Conservation (phyloP, 257 asterid species). For the Penstemon newberryi region DNA sequence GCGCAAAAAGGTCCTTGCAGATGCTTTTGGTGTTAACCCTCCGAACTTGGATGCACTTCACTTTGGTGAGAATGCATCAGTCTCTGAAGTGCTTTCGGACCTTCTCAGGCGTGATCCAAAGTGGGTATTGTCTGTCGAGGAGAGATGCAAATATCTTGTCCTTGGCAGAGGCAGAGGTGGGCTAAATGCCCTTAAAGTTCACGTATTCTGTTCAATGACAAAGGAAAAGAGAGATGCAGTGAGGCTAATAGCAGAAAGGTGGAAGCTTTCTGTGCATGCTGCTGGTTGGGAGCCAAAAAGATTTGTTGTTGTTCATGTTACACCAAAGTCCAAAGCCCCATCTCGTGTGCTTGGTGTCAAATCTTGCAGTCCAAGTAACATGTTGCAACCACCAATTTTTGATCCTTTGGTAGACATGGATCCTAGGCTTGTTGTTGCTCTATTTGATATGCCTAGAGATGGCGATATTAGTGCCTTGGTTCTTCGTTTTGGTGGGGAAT, state of each 20-base stretch:
- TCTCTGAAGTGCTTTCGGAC: constrained; percentile 83
- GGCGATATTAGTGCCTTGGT: constrained; percentile 91
- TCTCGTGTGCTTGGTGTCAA: constrained; percentile 77
- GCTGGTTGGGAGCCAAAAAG: constrained; percentile 99
- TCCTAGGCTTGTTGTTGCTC: constrained; percentile 88
- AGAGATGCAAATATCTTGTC: constrained; percentile 80
- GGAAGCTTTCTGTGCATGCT: constrained; percentile 84
- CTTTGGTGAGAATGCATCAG: constrained; percentile 74
- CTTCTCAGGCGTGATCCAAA: constrained; percentile 93
- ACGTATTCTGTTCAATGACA: constrained; percentile 79
- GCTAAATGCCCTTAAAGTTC: constrained; percentile 70
- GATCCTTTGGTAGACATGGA: constrained; percentile 92
- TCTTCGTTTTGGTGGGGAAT: constrained; percentile 94
- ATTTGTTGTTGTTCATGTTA: constrained; percentile 71
- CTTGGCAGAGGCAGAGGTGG: constrained; percentile 83
- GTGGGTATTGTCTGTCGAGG: constrained; percentile 88
- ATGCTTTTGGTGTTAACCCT: constrained; percentile 72
- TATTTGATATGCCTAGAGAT: constrained; percentile 91
- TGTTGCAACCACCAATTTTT: constrained; percentile 64
- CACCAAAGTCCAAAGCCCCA: constrained; percentile 85
- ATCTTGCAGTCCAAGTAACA: constrained; percentile 43
- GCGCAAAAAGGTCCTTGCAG: constrained; percentile 88
- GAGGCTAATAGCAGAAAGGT: constrained; percentile 86
- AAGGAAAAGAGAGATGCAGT: constrained; percentile 90
- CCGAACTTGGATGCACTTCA: constrained; percentile 80